Conservation (phyloP, 139 green algal species). For the Chlorella sorokiniana region DNA sequence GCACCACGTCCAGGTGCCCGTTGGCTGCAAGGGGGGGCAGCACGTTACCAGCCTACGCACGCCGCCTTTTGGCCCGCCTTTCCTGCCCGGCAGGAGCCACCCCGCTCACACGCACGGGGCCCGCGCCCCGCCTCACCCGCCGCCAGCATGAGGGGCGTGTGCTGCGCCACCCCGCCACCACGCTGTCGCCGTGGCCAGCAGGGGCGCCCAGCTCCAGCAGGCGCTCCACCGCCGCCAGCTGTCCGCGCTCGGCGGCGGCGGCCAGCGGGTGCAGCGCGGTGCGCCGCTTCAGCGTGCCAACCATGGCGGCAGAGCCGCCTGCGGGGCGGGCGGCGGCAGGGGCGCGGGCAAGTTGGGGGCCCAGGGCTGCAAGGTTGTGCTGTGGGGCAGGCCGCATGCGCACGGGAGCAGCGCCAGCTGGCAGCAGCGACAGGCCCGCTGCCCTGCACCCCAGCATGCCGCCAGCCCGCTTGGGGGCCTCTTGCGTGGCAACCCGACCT, state of each 20-base stretch:
- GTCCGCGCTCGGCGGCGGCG: neutral
- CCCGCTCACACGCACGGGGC: neutral
- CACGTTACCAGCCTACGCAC: neutral
- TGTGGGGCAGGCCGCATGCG: too few species aligned
- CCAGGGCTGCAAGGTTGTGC: neutral
- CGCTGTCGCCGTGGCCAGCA: neutral
- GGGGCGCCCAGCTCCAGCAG: slow-evolving; percentile 23
- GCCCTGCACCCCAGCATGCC: too few species aligned
- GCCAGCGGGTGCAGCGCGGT: slow-evolving; percentile 19
- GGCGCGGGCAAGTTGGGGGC: neutral
- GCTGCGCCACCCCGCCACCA: slow-evolving; percentile 6
- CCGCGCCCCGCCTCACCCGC: neutral
- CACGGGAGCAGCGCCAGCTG: too few species aligned
- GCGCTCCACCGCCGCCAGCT: slow-evolving; percentile 8
- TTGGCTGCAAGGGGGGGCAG: neutral
- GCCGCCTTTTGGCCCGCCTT: neutral
- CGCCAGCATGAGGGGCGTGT: slow-evolving; percentile 23
- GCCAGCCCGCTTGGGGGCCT: too few species aligned
- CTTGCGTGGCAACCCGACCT: too few species aligned
- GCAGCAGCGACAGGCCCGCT: too few species aligned
- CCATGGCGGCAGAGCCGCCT: slow-evolving; percentile 16
- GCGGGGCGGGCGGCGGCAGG: neutral
- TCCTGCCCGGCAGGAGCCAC: neutral
- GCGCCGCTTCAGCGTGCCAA: slow-evolving; percentile 3
- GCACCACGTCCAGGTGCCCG: slow-evolving; percentile 16